Conservation (phyloP, 331 rosid species). For the Malus hybrid region DNA sequence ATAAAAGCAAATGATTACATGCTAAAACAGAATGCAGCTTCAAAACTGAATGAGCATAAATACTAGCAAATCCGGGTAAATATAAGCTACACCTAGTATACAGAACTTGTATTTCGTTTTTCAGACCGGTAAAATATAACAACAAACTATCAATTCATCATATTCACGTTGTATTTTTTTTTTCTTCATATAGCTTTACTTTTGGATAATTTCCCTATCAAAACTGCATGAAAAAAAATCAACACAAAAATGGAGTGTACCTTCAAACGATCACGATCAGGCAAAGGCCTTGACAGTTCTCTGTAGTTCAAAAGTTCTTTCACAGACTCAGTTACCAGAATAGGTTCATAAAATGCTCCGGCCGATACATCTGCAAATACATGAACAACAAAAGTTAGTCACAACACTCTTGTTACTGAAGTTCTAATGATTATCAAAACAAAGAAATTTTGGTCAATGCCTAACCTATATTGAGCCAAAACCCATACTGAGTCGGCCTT, state of each 20-base stretch:
- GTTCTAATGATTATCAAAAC: background rate
- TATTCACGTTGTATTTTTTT: background rate
- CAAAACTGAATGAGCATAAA: background rate
- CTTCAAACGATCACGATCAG: constrained; percentile 52
- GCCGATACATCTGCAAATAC: constrained; percentile 64
- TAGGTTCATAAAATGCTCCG: constrained; percentile 46
- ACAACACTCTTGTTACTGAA: background rate
- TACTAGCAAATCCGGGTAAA: background rate
- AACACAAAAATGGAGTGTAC: constrained; percentile 9
- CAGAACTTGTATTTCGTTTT: background rate
- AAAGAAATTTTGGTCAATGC: background rate
- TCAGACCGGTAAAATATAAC: background rate
- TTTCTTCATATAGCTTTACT: background rate
- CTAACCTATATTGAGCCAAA: constrained; percentile 55
- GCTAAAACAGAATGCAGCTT: background rate
- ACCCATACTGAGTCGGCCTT: constrained; percentile 75
- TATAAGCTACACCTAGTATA: background rate
- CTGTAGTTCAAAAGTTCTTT: constrained; percentile 10
- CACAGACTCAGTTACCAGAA: constrained; percentile 35
- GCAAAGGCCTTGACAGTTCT: constrained; percentile 27
- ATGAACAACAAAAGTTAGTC: background rate
- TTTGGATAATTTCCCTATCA: background rate
- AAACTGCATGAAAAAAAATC: background rate
- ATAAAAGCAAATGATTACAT: background rate
- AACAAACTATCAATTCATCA: background rate